A percentile compares a stretch with the other conserved stretches of the same genome.
Evolutionary conservation across 352 stramenopile genomes (phyloP).

Genomic region (Stramenopiles sp.): DNA sequence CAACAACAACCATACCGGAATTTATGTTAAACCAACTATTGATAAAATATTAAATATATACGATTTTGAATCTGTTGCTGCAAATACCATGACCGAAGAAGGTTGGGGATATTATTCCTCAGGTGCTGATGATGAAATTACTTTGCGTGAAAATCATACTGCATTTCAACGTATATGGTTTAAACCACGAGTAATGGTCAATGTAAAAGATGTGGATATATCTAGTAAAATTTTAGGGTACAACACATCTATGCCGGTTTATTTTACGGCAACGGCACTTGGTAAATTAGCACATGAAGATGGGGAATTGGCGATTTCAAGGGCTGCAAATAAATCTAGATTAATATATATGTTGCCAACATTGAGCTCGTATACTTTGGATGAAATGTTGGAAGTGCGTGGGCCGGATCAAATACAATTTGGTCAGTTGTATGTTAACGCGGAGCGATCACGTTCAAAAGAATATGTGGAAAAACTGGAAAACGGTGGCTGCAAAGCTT

Average conservation of each 20-base stretch:
- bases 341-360: not conserved
- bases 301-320: not conserved
- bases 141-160: not conserved
- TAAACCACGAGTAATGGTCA: not conserved
- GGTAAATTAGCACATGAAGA: not conserved
- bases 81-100: not conserved
- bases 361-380: not conserved
- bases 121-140: not conserved
- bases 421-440: not conserved
- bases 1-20: too few species aligned
- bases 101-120: not conserved
- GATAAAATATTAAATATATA: not conserved
- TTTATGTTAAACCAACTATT: not conserved
- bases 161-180: not conserved
- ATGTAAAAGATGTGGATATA: not conserved
- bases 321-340: not conserved
- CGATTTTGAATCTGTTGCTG: not conserved
- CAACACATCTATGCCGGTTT: not conserved
- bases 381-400: not conserved
- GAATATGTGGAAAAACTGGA: constrained; percentile 63
- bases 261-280: not conserved
- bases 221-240: not conserved
- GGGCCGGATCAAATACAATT: not conserved
- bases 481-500: constrained; percentile 78
- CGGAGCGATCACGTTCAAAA: constrained; percentile 22